Base-by-base conservation (phyloP, 768 basidiomycete species). In the Boletus coccyginus region DNA sequence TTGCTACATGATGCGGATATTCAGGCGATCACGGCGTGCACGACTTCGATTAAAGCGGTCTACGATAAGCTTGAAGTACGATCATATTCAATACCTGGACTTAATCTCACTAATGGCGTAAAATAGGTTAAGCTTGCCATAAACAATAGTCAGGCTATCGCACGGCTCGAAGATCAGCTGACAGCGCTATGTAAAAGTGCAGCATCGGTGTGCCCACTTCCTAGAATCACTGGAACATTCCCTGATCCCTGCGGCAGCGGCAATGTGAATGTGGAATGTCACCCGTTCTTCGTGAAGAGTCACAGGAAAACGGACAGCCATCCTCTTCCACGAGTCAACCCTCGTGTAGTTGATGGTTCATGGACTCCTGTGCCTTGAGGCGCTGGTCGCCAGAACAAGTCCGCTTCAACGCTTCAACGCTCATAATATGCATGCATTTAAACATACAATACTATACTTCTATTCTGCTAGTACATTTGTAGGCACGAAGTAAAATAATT, bases 71-170 rank as follows among this genome's bases (percentile, higher is more conserved):
- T 53, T 41, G 62, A 14, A 29, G 62, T 60, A 53, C 13, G 46
- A 8, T 7, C 21, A 12, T 31, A 21, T 21, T 43, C 5, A 0
- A 31, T 24, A 7, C n/a, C 8, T 1, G 3, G 1, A 8, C 4
- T 32, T n/a, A 11, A 27, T 32, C 40, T 35, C 5, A 29, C 54
- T 56, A 38, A 63, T n/a, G 33, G 5, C 1, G 4, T 42, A 5
- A 14, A 14, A 35, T 16, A 63, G 57, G 35, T 63, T 13, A 63
- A 45, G 33, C 48, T 63, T 9, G 54, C 61, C 16, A 52, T 63
- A 1, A 58, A 63, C 36, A 53, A 44, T 45, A 32, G 47, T 10
- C 51, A 50, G 1, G 54, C 49, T 24, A 41, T 63, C 21, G 46
- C 54, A 13, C 51, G 43, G 31, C 54, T 63, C 12, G 51, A 63